Evolutionary conservation across 2,329 filamentous ascomycete species (phyloP).

Genomic region (Microcyclospora tardicrescens): DNA sequence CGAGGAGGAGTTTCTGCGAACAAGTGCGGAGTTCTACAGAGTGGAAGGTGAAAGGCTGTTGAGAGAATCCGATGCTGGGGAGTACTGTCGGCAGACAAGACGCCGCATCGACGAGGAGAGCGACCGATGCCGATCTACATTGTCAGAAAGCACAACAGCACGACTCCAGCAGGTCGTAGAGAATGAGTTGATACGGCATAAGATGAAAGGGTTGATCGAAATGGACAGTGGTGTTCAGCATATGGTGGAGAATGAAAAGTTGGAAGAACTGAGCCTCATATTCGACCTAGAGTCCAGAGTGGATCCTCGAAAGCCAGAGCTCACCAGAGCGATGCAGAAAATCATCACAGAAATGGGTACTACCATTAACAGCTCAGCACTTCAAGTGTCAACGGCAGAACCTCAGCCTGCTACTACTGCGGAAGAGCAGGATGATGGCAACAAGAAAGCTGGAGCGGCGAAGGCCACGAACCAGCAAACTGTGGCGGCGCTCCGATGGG

Average conservation of each 20-base stretch:
- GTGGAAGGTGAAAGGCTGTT: slow-evolving; percentile 63
- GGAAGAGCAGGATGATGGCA: slow-evolving; percentile 36
- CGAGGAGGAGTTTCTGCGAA: slow-evolving; percentile 61
- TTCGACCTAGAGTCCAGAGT: slow-evolving; percentile 69
- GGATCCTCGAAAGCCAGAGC: slow-evolving; percentile 56
- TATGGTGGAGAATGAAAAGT: slow-evolving; percentile 84
- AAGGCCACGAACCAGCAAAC: slow-evolving; percentile 60
- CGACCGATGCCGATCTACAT: slow-evolving; percentile 68
- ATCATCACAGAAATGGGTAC: slow-evolving; percentile 68
- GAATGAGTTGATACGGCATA: slow-evolving; percentile 60
- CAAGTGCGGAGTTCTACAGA: slow-evolving; percentile 61
- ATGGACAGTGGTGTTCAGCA: slow-evolving; percentile 75
- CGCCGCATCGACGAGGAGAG: slow-evolving; percentile 67
- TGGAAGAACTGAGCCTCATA: slow-evolving; percentile 65
- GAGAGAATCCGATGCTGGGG: slow-evolving; percentile 63
- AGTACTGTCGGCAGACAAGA: slow-evolving; percentile 67
- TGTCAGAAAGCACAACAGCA: slow-evolving; percentile 57
- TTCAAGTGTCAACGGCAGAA: slow-evolving; percentile 43
- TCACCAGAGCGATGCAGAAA: slow-evolving; percentile 58
- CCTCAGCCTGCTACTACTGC: slow-evolving; percentile 28
- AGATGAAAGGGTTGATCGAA: slow-evolving; percentile 68
- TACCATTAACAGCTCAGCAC: slow-evolving; percentile 62
- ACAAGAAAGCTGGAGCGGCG: slow-evolving; percentile 35
- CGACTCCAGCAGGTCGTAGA: slow-evolving; percentile 72
- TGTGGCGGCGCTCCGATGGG: slow-evolving; percentile 81